A percentile compares a stretch with the other conserved stretches of the same genome.
Conservation (phyloP, 768 basidiomycete species). For the Rhodotorula babjevae region DNA sequence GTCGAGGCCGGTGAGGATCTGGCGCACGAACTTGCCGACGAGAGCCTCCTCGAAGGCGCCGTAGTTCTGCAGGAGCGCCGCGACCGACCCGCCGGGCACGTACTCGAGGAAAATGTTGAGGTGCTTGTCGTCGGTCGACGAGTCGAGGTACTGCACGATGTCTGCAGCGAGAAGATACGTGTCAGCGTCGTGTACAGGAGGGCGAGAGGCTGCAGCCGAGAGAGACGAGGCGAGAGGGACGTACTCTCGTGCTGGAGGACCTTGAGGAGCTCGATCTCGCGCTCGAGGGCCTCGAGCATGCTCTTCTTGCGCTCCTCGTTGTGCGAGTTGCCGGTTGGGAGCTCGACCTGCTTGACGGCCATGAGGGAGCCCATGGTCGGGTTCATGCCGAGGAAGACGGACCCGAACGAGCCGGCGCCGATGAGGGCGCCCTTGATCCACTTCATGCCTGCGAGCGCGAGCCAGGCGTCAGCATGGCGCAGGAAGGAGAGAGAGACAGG, state of each 20-base stretch:
- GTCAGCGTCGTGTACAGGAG: not conserved
- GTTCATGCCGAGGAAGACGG: slow-evolving; percentile 72
- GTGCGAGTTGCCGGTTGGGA: slow-evolving; percentile 60
- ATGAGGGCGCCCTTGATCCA: slow-evolving; percentile 98
- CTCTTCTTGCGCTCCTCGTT: slow-evolving; percentile 71
- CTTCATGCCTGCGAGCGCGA: slow-evolving; percentile 59
- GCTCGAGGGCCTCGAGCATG: slow-evolving; percentile 67
- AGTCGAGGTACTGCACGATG: slow-evolving; percentile 98
- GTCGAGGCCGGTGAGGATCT: slow-evolving; percentile 84
- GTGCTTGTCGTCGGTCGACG: slow-evolving; percentile 80
- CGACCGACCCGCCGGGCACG: slow-evolving; percentile 93
- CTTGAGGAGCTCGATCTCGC: slow-evolving; percentile 92
- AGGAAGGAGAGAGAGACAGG: not conserved
- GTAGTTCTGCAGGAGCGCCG: slow-evolving; percentile 79
- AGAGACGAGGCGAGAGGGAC: slow-evolving; percentile 22
- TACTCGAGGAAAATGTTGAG: slow-evolving; percentile 93
- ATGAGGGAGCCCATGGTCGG: slow-evolving; percentile 97
- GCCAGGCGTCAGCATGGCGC: no score
- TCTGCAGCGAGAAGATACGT: slow-evolving; percentile 54
- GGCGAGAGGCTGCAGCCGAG: not conserved
- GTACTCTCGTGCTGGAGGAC: slow-evolving; percentile 97
- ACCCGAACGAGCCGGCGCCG: slow-evolving; percentile 91
- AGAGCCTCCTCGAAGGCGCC: slow-evolving; percentile 83
- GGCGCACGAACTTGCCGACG: slow-evolving; percentile 82
- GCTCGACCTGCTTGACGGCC: slow-evolving; percentile 96